phyloP scores from a whole-genome alignment of 2,329 filamentous ascomycete species.

The Escovopsis sp. region DNA sequence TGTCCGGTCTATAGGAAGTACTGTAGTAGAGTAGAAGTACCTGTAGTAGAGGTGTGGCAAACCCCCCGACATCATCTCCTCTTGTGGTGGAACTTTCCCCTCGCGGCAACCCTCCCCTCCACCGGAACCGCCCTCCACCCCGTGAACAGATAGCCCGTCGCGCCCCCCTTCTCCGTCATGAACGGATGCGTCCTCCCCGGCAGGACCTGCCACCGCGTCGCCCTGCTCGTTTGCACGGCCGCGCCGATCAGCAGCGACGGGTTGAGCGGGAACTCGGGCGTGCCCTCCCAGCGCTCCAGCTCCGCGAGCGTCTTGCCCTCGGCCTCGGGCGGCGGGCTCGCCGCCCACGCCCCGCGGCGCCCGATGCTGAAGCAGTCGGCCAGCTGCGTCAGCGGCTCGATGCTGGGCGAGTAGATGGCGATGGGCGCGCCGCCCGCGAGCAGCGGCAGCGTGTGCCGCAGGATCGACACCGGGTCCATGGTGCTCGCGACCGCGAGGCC shows the following conservation, averaged over 20 bases:
- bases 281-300: conserved; percentile 42
- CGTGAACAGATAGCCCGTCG: conserved; percentile 83
- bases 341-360: conserved; percentile 60
- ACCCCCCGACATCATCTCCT: conserved; percentile 15
- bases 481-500: conserved; percentile 69
- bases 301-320: conserved; percentile 31
- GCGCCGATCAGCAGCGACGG: conserved; percentile 71
- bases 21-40: no score
- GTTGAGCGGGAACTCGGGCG: conserved; percentile 71
- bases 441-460: conserved; percentile 63
- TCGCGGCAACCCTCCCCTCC: conserved; percentile 65
- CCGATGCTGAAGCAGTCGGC: conserved; percentile 75
- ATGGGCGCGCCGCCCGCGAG: conserved; percentile 72
- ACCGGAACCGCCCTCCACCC: conserved; percentile 68
- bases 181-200: conserved; percentile 84
- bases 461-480: conserved; percentile 66
- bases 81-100: conserved; percentile 63
- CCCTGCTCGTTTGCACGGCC: conserved; percentile 64
- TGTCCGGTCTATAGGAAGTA: no score
- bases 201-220: conserved; percentile 76
- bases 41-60: no score
- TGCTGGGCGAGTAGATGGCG: conserved; percentile 67
- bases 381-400: conserved; percentile 65
- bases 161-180: conserved; percentile 79
- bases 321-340: conserved; percentile 32